A percentile compares a stretch with the other conserved stretches of the same genome.
Evolutionary conservation across 805 yeast species (phyloP).

Genomic region (Wickerhamomyces kurtzmanii): DNA sequence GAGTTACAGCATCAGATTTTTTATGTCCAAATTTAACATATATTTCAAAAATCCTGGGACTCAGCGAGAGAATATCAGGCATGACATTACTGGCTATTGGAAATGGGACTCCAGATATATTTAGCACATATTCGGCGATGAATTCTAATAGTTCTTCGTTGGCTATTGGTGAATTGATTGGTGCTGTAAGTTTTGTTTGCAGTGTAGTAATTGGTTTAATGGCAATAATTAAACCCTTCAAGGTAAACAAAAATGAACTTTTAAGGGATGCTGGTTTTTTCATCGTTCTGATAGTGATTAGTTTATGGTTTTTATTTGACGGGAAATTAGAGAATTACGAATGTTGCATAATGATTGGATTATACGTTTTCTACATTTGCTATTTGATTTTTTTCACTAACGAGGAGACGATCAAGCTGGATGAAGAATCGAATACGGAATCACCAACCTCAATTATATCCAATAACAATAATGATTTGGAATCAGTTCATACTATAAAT

Average conservation of each 20-base stretch:
- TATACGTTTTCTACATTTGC: constrained; percentile 51
- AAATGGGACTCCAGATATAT: constrained; percentile 85
- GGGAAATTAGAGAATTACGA: constrained; percentile 45
- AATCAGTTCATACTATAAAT: no score
- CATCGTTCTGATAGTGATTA: constrained; percentile 33
- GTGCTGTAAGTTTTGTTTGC: constrained; percentile 78
- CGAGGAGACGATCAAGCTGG: constrained; percentile 19
- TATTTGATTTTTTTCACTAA: constrained; percentile 30
- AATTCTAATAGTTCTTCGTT: constrained; percentile 57
- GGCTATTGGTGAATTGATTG: constrained; percentile 86
- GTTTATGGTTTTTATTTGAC: constrained; percentile 43
- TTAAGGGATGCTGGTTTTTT: constrained; percentile 55
- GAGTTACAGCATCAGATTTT: constrained; percentile 73
- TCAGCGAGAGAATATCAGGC: constrained; percentile 77
- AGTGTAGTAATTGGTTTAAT: constrained; percentile 76
- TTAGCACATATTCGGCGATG: constrained; percentile 80
- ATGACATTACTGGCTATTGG: constrained; percentile 85
- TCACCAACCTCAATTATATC: background rate
- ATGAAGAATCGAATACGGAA: constrained; percentile 1
- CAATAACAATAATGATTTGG: background rate
- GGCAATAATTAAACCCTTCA: constrained; percentile 57
- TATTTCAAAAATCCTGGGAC: constrained; percentile 47
- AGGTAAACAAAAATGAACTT: constrained; percentile 43
- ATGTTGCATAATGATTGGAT: constrained; percentile 43
- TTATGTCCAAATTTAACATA: constrained; percentile 70